These are phyloP conservation scores for Medicago truncatula DNA, from an alignment of 306 rosid genomes.

Conservation along the genomic window MtrunA17r5.0-ANR NC_053048.1:1076001-1076500, in stretches of 20 bases:
- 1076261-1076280: slow-evolving; percentile 25
- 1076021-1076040: neutral
- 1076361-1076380: no score
- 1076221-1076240: slow-evolving; percentile 54
- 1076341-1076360: no score
- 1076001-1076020: neutral
- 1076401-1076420: no score
- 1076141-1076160: slow-evolving; percentile 42
- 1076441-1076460: no score
- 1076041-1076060: neutral
- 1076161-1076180: slow-evolving; percentile 60
- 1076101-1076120: slow-evolving; percentile 50
- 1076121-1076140: slow-evolving; percentile 52
- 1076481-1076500: no score
- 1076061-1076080: slow-evolving; percentile 42
- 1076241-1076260: slow-evolving; percentile 56
- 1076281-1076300: neutral
- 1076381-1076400: no score
- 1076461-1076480: no score
- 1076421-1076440: no score
- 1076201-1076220: slow-evolving; percentile 55
- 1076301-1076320: neutral
- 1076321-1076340: no score
- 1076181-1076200: slow-evolving; percentile 61
- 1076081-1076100: slow-evolving; percentile 60